Percentiles rank a stretch among this genome's conserved stretches.
Evolutionary conservation across 352 stramenopile genomes (phyloP).

Genomic region (Phytophthora syringae): DNA sequence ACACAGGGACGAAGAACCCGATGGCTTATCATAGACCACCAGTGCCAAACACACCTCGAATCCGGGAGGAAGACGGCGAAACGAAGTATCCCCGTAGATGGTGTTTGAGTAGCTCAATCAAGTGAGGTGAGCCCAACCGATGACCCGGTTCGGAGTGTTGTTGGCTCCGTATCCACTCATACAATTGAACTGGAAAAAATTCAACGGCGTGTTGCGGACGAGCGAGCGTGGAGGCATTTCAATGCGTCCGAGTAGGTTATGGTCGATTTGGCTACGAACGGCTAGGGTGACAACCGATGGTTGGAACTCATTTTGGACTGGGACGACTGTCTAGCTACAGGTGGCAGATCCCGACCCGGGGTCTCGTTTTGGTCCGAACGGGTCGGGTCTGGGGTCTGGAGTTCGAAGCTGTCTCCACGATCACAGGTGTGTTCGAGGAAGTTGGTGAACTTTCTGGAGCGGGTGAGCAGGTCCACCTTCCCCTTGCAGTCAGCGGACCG

Average conservation of each 20-base stretch:
- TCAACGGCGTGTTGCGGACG: conserved; percentile 3
- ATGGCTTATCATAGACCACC: not conserved
- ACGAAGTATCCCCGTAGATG: conserved; percentile 26
- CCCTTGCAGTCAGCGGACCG: conserved; percentile 10
- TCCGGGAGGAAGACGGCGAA: conserved; percentile 15
- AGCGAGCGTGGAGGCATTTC: conserved; percentile 2
- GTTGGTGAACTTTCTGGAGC: conserved; percentile 8
- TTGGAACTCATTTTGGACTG: not conserved
- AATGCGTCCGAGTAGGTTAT: not conserved
- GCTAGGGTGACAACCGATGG: not conserved
- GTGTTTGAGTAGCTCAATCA: conserved; percentile 19
- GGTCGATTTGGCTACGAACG: not conserved
- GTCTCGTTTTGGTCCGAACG: not conserved
- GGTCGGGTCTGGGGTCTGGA: not conserved
- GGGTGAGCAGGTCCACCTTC: conserved; percentile 13
- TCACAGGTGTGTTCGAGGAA: conserved; percentile 5
- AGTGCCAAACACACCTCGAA: conserved; percentile 17
- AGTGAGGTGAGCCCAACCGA: conserved; percentile 22
- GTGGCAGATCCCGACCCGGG: not conserved
- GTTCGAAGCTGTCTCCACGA: not conserved
- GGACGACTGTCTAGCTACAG: not conserved
- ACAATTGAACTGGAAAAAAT: conserved; percentile 15
- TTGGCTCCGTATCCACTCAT: conserved; percentile 6
- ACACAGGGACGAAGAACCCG: conserved; percentile 9
- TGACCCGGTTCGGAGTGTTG: conserved; percentile 7